Evolutionary conservation across 106 monocot genomes (phyloP), one percentile per base, ranked within the genome.

Genomic region (Phalaenopsis aphrodite): DNA sequence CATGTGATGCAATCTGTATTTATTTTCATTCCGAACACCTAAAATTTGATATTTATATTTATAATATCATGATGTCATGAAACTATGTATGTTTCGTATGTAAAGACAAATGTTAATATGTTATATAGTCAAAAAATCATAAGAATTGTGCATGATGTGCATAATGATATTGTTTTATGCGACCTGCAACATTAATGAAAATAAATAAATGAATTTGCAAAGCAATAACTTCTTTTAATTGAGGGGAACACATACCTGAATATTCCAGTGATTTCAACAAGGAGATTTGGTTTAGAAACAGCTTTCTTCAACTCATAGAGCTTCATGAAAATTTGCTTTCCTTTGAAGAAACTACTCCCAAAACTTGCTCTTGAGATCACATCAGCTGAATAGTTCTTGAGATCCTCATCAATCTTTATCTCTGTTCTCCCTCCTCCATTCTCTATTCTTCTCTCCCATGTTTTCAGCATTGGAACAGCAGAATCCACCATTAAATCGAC

Each of bases 321-420:
- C 52, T 81, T 91, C 8, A 76, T 71, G 61, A 93, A 95, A 7
- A 95, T 95, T 47, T 89, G 85, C 41, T 88, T 82, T 16, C 95
- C 95, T 78, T 85, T 81, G 7, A 76, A 80, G 65, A 85, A 91
- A n/a, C 84, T 88, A 14, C 88, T 83, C 1, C 95, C 95, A 57
- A 95, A 95, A 69, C 93, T 88, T 4, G 89, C 85, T 78, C 88
- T 86, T 37, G 93, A 91, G 24, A 95, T 89, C 14, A 95, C 90
- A 80, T 95, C 93, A 1, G 88, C 88, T 4, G 95, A 91, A 24
- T 85, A 88, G 66, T 55, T 85, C 30, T 82, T 84, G 8, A 95
- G 55, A 73, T 93, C 87, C 55, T 88, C 84, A 36, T 89, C 91
- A 17, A 93, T 85, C 1, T 41, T 46, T 38, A 95, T 75, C 0